Conservation (phyloP, 2,329 filamentous ascomycete species). For the Fusarium keratoplasticum region DNA sequence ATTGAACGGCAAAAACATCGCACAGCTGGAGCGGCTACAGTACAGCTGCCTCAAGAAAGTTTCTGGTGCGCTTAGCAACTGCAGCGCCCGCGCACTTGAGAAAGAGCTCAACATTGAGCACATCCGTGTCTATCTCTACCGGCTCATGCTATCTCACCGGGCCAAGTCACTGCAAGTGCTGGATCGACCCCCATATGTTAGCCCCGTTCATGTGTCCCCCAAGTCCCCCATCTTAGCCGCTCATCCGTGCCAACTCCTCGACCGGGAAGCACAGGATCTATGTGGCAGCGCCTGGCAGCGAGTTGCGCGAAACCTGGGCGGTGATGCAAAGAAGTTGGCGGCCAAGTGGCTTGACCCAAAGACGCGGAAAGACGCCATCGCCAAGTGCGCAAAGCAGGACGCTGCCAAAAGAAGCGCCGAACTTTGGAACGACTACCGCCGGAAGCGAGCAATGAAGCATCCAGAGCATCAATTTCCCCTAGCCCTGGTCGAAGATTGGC, state of each 20-base stretch:
- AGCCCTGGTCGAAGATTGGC: not conserved
- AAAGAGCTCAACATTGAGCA: conserved; percentile 12
- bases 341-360: conserved; percentile 1
- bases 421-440: not conserved
- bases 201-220: not conserved
- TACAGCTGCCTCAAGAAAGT: conserved; percentile 1
- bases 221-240: not conserved
- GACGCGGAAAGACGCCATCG: not conserved
- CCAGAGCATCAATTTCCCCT: not conserved
- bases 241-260: not conserved
- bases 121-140: conserved; percentile 2
- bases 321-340: not conserved
- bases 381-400: not conserved
- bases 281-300: not conserved
- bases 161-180: not conserved
- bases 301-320: not conserved
- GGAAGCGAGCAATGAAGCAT: not conserved
- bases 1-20: not conserved
- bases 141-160: not conserved
- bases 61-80: not conserved
- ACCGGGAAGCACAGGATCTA: not conserved
- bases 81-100: not conserved
- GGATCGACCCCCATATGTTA: not conserved
- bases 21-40: not conserved
- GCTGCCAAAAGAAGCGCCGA: not conserved